Base-by-base conservation (phyloP, 2,329 filamentous ascomycete genomes). In the Phialocephala sp. region DNA sequence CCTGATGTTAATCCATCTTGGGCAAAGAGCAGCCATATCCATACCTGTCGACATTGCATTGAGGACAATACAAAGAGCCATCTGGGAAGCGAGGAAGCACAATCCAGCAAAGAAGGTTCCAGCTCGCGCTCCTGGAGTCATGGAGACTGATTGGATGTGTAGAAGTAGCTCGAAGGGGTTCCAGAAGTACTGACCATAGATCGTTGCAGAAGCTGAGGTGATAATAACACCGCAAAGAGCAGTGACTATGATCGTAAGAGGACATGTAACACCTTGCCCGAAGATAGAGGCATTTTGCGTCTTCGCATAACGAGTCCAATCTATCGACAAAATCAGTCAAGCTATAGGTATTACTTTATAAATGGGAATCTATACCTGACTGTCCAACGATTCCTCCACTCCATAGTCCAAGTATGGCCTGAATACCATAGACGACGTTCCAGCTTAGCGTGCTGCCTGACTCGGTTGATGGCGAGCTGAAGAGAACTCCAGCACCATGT, bases 1-100 rank as follows among this genome's bases (percentile, higher is more conserved):
- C 20, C 81, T 75, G 59, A 84, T 83, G 67, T 82, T 83, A 72
- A 84, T 79, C 69, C 78, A 84, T 47, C 76, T 76, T 0, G 82
- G 82, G 20, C 78, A 79, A 0, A 83, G 74, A 0, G 79, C 80
- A 1, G 82, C 80, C 69, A 84, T 75, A 66, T 85, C 83, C 76
- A 84, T 83, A 0, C 82, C 82, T 2, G 78, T 74, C 14, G 68
- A 71, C 22, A 74, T 69, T 1, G 65, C 67, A 22, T 74, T 72
- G 12, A 72, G 65, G 41, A 72, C 70, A 59, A 71, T 69, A 62
- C 74, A 71, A 58, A 78, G 68, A 15, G 76, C 73, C 62, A 79
- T 70, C 66, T 78, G 77, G 20, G 74, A 75, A 18, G 74, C 73
- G 32, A 79, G 68, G 58, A 78, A 76, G 0, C 75, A 75, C 24